Evolutionary conservation across 2,329 filamentous ascomycete genomes (phyloP).

Genomic region (Apiospora koreana): DNA sequence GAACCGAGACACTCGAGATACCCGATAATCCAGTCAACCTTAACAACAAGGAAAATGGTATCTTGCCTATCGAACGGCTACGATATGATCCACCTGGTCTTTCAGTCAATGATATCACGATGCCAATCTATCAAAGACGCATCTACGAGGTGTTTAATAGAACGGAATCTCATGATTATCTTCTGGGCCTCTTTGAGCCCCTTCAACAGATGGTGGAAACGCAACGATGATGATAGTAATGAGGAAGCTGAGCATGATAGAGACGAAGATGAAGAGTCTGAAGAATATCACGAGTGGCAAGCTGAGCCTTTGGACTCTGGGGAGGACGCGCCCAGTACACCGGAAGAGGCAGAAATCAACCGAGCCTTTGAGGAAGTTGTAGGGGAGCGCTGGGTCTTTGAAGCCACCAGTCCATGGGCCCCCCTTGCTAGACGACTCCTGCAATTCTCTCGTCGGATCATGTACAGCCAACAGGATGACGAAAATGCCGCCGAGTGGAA

Average conservation of each 20-base stretch:
- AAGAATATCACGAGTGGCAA: not conserved
- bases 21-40: not conserved
- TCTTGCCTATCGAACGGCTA: not conserved
- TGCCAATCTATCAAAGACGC: not conserved
- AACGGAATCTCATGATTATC: not conserved
- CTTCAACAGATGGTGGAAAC: not conserved
- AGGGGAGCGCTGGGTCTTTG: conserved; percentile 15
- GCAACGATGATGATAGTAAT: not conserved
- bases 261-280: not conserved
- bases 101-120: not conserved
- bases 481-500: not conserved
- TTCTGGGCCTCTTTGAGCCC: not conserved
- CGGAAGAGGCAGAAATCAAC: conserved; percentile 18
- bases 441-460: not conserved
- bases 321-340: not conserved
- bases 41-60: not conserved
- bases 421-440: conserved; percentile 13
- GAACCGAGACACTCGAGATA: not conserved
- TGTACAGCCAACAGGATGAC: not conserved
- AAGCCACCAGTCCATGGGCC: conserved; percentile 7
- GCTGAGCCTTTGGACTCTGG: not conserved
- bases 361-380: conserved; percentile 13
- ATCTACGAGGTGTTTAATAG: not conserved
- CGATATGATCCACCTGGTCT: not conserved
- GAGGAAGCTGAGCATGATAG: too few species aligned